Evolutionary conservation across 192 early-diverging fungal species (phyloP).

Genomic region (Coemansia sp.): DNA sequence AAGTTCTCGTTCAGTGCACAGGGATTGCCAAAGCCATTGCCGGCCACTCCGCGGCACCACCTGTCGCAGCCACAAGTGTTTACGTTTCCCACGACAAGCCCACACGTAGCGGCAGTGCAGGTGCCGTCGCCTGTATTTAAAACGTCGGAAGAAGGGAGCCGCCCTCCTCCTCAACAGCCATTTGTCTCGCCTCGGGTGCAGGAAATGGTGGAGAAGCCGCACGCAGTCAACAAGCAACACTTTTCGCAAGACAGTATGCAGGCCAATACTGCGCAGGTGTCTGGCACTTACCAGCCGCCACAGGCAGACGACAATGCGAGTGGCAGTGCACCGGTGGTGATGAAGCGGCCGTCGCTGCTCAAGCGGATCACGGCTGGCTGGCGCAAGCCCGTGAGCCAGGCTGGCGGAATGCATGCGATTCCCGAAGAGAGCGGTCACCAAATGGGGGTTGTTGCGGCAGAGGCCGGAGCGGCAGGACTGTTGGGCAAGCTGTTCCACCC

Average conservation of each 20-base stretch:
- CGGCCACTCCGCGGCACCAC: slow-evolving; percentile 19
- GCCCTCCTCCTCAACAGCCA: not conserved
- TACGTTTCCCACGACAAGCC: slow-evolving; percentile 17
- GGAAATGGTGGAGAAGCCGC: slow-evolving; percentile 28
- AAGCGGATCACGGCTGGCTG: slow-evolving; percentile 46
- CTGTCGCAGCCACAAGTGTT: slow-evolving; percentile 24
- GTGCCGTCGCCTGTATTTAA: slow-evolving; percentile 29
- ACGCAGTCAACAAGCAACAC: slow-evolving; percentile 6
- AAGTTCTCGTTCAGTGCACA: slow-evolving; percentile 33
- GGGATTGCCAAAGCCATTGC: slow-evolving; percentile 26
- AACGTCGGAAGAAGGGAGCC: not conserved
- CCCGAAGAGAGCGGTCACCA: slow-evolving; percentile 12
- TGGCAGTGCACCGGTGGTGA: not conserved
- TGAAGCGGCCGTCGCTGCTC: slow-evolving; percentile 39
- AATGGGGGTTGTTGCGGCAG: not conserved
- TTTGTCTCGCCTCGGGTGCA: slow-evolving; percentile 1
- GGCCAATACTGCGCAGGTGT: slow-evolving; percentile 16
- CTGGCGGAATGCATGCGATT: slow-evolving; percentile 26
- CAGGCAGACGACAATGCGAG: not conserved
- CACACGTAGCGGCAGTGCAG: not conserved
- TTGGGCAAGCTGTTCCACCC: slow-evolving; percentile 23
- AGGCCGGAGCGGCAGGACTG: slow-evolving; percentile 13
- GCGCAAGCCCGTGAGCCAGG: slow-evolving; percentile 26
- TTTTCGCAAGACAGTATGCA: slow-evolving; percentile 3
- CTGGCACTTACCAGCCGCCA: not conserved